These are phyloP conservation scores for Inga leiocalycina DNA, from an alignment of 306 rosid genomes.

Conservation along the genomic window DNA sequence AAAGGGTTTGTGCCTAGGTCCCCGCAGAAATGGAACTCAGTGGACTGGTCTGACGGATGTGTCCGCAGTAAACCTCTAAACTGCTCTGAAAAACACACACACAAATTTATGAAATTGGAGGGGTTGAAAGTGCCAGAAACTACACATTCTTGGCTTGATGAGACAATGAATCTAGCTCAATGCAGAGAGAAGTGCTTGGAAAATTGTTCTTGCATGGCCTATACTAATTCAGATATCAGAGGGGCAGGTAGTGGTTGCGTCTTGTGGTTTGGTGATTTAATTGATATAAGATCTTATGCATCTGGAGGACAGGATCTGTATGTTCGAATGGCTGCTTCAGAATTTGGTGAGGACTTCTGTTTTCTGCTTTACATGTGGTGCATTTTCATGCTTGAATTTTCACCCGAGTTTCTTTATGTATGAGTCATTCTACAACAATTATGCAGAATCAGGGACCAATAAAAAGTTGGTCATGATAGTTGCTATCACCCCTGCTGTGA, in stretches of 20 bases:
- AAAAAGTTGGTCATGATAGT: not conserved
- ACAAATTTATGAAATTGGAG: not conserved
- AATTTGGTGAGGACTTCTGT: not conserved
- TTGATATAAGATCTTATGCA: not conserved
- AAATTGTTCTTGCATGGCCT: constrained; percentile 8
- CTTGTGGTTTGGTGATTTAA: not conserved
- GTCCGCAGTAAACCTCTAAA: not conserved
- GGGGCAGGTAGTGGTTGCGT: not conserved
- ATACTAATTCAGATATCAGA: constrained; percentile 3
- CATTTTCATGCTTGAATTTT: not conserved
- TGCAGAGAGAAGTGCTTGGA: not conserved
- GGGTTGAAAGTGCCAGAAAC: not conserved
- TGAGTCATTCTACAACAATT: not conserved
- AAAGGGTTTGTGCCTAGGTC: constrained; percentile 5
- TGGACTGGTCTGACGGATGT: constrained; percentile 13
- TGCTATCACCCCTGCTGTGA: not conserved
- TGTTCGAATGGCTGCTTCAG: not conserved
- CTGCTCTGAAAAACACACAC: not conserved
- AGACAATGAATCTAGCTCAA: not conserved
- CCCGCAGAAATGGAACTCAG: not conserved
- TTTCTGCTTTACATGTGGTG: not conserved
- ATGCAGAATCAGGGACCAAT: not conserved
- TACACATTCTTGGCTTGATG: not conserved
- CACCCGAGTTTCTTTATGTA: not conserved
- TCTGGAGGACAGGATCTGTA: not conserved